Percentiles rank a stretch among this genome's conserved stretches.
These are phyloP conservation scores for Mortierella sp. DNA, from an alignment of 371 early-diverging fungal species.

Conservation along the genomic window DNA sequence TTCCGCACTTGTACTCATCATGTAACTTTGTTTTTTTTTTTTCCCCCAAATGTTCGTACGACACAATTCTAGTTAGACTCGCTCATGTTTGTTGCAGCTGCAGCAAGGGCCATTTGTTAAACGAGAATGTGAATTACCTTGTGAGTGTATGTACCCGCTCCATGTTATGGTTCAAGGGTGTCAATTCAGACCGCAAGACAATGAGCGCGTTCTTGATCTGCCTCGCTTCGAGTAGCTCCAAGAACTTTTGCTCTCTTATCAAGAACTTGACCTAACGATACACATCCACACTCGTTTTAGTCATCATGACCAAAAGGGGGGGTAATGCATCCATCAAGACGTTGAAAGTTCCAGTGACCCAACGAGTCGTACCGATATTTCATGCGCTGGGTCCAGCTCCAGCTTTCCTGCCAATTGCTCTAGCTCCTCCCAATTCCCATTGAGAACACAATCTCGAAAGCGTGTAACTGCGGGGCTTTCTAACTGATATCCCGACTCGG, in stretches of 20 bases:
- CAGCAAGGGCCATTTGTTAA: no score
- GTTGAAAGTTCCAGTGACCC: background rate
- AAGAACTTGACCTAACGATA: constrained; percentile 64
- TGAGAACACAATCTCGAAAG: constrained; percentile 43
- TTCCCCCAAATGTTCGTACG: no score
- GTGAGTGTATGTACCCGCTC: constrained; percentile 65
- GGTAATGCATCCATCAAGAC: background rate
- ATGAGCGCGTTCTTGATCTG: constrained; percentile 72
- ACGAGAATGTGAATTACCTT: constrained; percentile 31
- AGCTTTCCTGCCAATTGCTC: constrained; percentile 32
- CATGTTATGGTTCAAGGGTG: constrained; percentile 72
- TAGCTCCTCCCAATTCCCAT: constrained; percentile 38
- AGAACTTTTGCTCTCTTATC: constrained; percentile 82
- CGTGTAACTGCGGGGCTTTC: constrained; percentile 43
- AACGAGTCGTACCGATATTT: constrained; percentile 18
- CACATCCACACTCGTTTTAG: no score
- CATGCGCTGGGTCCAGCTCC: constrained; percentile 30
- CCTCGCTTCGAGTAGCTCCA: constrained; percentile 77
- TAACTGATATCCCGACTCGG: constrained; percentile 45
- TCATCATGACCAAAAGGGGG: no score
- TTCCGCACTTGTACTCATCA: constrained; percentile 72
- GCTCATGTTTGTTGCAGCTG: no score
- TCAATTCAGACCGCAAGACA: constrained; percentile 78
- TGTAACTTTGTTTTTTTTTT: constrained; percentile 63
- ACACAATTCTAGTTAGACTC: no score